Evolutionary conservation across 257 asterid genomes (phyloP).

Genomic region (Scutellaria baicalensis): DNA sequence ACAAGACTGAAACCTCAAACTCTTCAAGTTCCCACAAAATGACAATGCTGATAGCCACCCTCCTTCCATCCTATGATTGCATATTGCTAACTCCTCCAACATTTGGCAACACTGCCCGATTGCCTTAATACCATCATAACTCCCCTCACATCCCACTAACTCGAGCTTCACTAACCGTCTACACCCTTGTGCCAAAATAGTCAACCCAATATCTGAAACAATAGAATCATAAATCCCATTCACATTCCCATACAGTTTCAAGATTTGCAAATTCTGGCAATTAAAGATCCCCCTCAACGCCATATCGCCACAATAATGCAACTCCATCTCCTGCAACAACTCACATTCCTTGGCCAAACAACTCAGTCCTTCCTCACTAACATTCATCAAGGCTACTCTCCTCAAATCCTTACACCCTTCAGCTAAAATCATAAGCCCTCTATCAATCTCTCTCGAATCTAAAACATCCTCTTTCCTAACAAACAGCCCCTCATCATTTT

Average conservation of each 20-base stretch:
- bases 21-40: slow-evolving; percentile 72
- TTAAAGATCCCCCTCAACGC: slow-evolving; percentile 54
- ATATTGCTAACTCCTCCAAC: slow-evolving; percentile 66
- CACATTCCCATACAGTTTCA: slow-evolving; percentile 62
- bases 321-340: slow-evolving; percentile 84
- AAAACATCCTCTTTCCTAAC: slow-evolving; percentile 43
- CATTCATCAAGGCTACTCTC: slow-evolving; percentile 52
- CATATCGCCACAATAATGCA: slow-evolving; percentile 57
- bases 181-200: slow-evolving; percentile 90
- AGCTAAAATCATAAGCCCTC: slow-evolving; percentile 63
- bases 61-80: slow-evolving; percentile 70
- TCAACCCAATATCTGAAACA: slow-evolving; percentile 85
- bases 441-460: slow-evolving; percentile 40
- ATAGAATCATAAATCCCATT: slow-evolving; percentile 56
- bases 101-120: slow-evolving; percentile 79
- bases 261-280: slow-evolving; percentile 70
- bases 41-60: slow-evolving; percentile 93
- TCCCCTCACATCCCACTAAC: slow-evolving; percentile 82
- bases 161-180: slow-evolving; percentile 74
- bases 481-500: slow-evolving; percentile 39
- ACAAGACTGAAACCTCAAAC: slow-evolving; percentile 66
- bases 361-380: slow-evolving; percentile 58
- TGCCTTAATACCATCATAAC: slow-evolving; percentile 85
- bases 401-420: slow-evolving; percentile 66
- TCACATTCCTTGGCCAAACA: slow-evolving; percentile 67